Percentiles rank a stretch among this genome's conserved stretches.
Evolutionary conservation across 2,329 filamentous ascomycete species (phyloP).

Genomic region (Fusarium oxysporum): DNA sequence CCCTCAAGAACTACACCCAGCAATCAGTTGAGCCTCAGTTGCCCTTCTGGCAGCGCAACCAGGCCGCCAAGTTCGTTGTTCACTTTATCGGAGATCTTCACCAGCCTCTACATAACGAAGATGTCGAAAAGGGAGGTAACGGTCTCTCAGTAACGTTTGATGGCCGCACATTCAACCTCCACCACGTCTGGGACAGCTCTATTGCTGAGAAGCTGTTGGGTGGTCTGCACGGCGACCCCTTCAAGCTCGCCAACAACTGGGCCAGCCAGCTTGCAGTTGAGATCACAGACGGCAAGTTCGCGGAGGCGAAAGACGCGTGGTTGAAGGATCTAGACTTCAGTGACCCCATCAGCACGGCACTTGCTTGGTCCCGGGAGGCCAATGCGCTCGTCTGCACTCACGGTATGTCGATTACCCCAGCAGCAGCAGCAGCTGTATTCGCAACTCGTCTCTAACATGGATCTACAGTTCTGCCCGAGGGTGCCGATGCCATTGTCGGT

Average conservation of each 20-base stretch:
- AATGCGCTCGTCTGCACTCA: constrained; percentile 72
- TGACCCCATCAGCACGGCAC: constrained; percentile 65
- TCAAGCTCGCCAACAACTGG: constrained; percentile 65
- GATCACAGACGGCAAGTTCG: constrained; percentile 68
- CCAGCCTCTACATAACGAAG: constrained; percentile 75
- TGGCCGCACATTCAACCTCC: constrained; percentile 70
- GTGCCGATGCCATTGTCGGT: constrained; percentile 66
- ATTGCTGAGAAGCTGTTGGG: constrained; percentile 75
- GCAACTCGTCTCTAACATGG: constrained; percentile 34
- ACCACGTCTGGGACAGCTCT: constrained; percentile 78
- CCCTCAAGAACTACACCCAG: constrained; percentile 70
- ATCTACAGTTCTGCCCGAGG: constrained; percentile 69
- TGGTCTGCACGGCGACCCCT: constrained; percentile 62
- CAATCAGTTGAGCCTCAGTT: constrained; percentile 62
- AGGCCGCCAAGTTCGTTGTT: constrained; percentile 74
- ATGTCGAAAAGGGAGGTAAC: constrained; percentile 74
- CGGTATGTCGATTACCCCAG: constrained; percentile 56
- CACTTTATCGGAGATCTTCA: constrained; percentile 79
- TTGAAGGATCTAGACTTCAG: constrained; percentile 65
- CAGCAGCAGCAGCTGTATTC: background rate
- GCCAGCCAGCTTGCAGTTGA: constrained; percentile 65
- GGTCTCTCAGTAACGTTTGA: constrained; percentile 73
- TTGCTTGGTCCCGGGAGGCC: constrained; percentile 72
- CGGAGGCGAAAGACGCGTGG: constrained; percentile 64
- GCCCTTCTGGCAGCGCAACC: constrained; percentile 59